Evolutionary conservation across 148 eudicot genomes (phyloP).

Genomic region (Gaultheria prostrata): DNA sequence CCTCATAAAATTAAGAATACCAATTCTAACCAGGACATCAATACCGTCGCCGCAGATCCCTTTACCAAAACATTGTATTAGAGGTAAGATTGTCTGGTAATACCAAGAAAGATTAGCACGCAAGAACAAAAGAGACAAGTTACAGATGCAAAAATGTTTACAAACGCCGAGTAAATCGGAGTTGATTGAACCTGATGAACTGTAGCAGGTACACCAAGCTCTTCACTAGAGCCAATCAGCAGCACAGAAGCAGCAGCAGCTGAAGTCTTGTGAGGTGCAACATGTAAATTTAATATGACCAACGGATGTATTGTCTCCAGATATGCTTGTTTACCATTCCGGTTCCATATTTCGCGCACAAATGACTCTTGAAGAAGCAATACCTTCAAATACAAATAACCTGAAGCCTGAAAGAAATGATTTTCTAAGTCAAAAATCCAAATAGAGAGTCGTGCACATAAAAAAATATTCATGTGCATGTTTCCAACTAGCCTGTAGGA

Average conservation of each 20-base stretch:
- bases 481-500: constrained; percentile 74
- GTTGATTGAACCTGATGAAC: constrained; percentile 68
- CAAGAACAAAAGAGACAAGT: constrained; percentile 4
- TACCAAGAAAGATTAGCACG: constrained; percentile 25
- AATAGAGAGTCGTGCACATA: background rate
- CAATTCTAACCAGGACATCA: constrained; percentile 89
- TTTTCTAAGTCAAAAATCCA: constrained; percentile 23
- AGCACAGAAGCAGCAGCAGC: constrained; percentile 90
- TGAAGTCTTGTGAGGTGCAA: constrained; percentile 72
- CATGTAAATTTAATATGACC: constrained; percentile 68
- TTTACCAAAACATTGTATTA: constrained; percentile 85
- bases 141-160: background rate
- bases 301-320: constrained; percentile 72
- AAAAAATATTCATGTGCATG: constrained; percentile 16
- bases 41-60: constrained; percentile 84
- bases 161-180: constrained; percentile 7
- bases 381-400: constrained; percentile 83
- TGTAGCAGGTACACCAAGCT: constrained; percentile 85
- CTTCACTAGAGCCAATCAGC: constrained; percentile 94
- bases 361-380: constrained; percentile 98
- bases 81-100: constrained; percentile 87
- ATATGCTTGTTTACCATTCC: constrained; percentile 75
- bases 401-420: constrained; percentile 62
- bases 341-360: constrained; percentile 83
- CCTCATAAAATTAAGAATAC: constrained; percentile 38